Evolutionary conservation across 805 yeast genomes (phyloP).

Genomic region (Kurtzmaniella fragi): DNA sequence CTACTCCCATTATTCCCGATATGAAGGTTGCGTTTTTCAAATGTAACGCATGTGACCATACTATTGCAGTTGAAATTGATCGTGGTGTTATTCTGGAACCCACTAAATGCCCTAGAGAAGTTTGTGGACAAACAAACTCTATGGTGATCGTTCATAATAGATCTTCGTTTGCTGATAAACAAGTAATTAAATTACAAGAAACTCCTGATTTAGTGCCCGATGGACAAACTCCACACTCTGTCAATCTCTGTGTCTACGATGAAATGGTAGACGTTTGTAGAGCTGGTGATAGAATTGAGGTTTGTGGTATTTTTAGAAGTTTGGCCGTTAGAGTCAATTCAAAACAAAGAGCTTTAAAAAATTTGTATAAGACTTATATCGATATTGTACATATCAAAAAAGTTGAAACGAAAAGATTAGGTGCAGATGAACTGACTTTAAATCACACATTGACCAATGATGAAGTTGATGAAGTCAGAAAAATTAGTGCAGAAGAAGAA

Average conservation of each 20-base stretch:
- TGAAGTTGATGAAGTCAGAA: constrained; percentile 74
- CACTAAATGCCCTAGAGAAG: constrained; percentile 82
- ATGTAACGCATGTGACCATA: constrained; percentile 92
- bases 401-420: constrained; percentile 75
- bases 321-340: constrained; percentile 87
- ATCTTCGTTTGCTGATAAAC: constrained; percentile 91
- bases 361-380: constrained; percentile 83
- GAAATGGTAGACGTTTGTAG: constrained; percentile 91
- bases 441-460: constrained; percentile 35
- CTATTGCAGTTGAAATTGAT: constrained; percentile 86
- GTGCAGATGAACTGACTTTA: constrained; percentile 69
- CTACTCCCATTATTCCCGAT: constrained; percentile 92
- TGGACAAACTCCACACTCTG: constrained; percentile 97
- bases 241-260: constrained; percentile 90
- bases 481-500: constrained; percentile 64
- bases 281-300: constrained; percentile 96
- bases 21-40: constrained; percentile 96
- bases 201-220: constrained; percentile 96
- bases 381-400: constrained; percentile 93
- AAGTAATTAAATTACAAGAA: constrained; percentile 89
- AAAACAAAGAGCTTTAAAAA: constrained; percentile 75
- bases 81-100: constrained; percentile 95
- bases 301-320: constrained; percentile 91
- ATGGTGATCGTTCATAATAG: constrained; percentile 91
- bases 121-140: constrained; percentile 76